Percentiles rank a stretch among this genome's conserved stretches.
Conservation (phyloP, 805 yeast genomes). For the Candida xyloterini region DNA sequence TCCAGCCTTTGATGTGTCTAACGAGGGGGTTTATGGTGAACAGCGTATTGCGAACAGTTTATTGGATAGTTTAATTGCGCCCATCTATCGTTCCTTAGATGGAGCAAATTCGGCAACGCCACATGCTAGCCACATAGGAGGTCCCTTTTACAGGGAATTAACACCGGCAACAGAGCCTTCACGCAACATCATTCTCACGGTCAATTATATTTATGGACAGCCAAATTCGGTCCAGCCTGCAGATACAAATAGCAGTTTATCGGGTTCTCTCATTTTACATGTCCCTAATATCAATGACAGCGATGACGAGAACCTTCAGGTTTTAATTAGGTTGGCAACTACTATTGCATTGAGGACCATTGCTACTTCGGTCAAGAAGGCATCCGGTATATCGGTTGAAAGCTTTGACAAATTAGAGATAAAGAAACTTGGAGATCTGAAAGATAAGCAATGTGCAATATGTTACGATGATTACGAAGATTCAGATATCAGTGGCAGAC, state of each 20-base stretch:
- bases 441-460: slow-evolving; percentile 50
- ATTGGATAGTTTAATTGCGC: slow-evolving; percentile 24
- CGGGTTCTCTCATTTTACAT: slow-evolving; percentile 60
- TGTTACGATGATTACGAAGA: slow-evolving; percentile 54
- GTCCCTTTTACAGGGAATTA: slow-evolving; percentile 3
- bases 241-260: slow-evolving; percentile 30
- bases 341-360: slow-evolving; percentile 66
- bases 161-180: slow-evolving; percentile 23
- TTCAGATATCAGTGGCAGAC: not conserved
- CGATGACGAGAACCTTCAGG: slow-evolving; percentile 58
- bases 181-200: slow-evolving; percentile 39
- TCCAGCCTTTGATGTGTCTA: slow-evolving; percentile 37
- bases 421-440: slow-evolving; percentile 30
- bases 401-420: slow-evolving; percentile 51
- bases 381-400: slow-evolving; percentile 51
- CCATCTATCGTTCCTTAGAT: slow-evolving; percentile 25
- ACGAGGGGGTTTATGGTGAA: slow-evolving; percentile 31
- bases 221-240: slow-evolving; percentile 20
- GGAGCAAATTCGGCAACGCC: slow-evolving; percentile 6
- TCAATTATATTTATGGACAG: slow-evolving; percentile 37
- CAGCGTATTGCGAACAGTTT: slow-evolving; percentile 20
- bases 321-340: slow-evolving; percentile 63
- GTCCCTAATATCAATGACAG: slow-evolving; percentile 63
- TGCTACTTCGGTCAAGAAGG: slow-evolving; percentile 44
- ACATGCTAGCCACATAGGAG: not conserved